Base-by-base conservation (phyloP, 1,139 yeast species). In the Taphrina wiesneri region DNA sequence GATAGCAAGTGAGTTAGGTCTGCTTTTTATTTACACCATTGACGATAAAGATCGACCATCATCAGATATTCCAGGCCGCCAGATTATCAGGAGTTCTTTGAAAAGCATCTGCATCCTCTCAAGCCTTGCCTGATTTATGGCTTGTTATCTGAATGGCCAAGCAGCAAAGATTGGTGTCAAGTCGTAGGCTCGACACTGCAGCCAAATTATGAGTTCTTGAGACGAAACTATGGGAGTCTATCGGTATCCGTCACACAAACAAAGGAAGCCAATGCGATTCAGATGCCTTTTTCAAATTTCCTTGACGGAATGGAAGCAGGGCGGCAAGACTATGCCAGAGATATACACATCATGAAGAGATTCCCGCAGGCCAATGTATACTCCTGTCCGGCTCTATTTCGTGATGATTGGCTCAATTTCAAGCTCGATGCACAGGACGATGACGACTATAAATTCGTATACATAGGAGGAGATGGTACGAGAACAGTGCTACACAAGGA, bases 351-450 rank as follows among this genome's bases (percentile, higher is more conserved):
- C 26, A 11, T 39, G 39, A 53, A 45, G n/a, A 47, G 23, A 32
- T 43, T 21, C 36, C 67, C 65, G 6, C 23, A 28, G 5, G 19
- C 15, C 25, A 13, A 25, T 11, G 19, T 62, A 21, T 65, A 65
- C 39, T 25, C 49, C 21, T 41, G 57, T 6, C 65, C 67, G 11
- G 32, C 36, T 4, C 25, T 65, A 2, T 61, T 66, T 25, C 52
- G 26, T 45, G 68, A 66, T 26, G 68, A 66, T 49, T 66, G 66
- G 66, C 54, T 66, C 41, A 66, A 66, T 28, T 32, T 51, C 34
- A 49, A 66, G 25, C 51, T 41, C 46, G 59, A 43, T 25, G 60
- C 36, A 2, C 36, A 41, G 13, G 52, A 39, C 7, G 17, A 19
- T 7, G 68, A 66, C 26, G 68, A 66, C 39, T 66, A 59, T 23